A percentile compares a stretch with the other conserved stretches of the same genome.
Conservation (phyloP, 2,329 filamentous ascomycete species). For the Gliomastix tumulicola region DNA sequence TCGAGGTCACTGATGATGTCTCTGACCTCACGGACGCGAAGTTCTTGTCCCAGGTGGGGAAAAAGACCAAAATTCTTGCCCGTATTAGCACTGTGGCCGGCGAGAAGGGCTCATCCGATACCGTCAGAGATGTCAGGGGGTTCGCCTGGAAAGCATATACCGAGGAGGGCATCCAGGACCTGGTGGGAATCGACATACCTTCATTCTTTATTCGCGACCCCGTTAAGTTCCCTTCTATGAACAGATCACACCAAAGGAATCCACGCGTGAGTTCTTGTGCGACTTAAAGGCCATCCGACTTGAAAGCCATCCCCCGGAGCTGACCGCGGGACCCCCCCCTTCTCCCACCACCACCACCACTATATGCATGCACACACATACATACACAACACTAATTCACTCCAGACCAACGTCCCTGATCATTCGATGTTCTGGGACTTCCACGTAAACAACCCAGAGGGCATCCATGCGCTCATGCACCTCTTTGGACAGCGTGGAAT, state of each 20-base stretch:
- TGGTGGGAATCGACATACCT: constrained; percentile 60
- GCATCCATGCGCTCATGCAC: constrained; percentile 56
- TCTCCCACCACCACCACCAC: too few species aligned
- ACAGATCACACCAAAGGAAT: constrained; percentile 35
- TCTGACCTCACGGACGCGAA: constrained; percentile 61
- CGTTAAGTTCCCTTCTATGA: constrained; percentile 38
- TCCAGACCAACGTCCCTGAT: constrained; percentile 1
- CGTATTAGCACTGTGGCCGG: constrained; percentile 76
- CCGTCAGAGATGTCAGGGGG: constrained; percentile 74
- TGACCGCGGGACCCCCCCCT: too few species aligned
- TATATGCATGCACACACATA: constrained; percentile 16
- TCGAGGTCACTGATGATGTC: constrained; percentile 58
- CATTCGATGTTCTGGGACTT: constrained; percentile 61
- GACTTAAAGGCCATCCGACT: too few species aligned
- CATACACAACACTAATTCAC: background rate
- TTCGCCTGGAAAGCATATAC: constrained; percentile 67
- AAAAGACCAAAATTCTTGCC: constrained; percentile 55
- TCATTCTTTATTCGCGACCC: constrained; percentile 67
- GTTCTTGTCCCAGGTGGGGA: constrained; percentile 38
- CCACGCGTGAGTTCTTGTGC: too few species aligned
- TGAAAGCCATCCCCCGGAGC: too few species aligned
- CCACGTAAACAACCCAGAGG: constrained; percentile 56
- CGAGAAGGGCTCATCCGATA: constrained; percentile 70
- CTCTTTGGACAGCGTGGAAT: constrained; percentile 63
- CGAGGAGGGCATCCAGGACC: constrained; percentile 69